Evolutionary conservation across 768 basidiomycete species (phyloP).

Genomic region (Cystofilobasidium capitatum): DNA sequence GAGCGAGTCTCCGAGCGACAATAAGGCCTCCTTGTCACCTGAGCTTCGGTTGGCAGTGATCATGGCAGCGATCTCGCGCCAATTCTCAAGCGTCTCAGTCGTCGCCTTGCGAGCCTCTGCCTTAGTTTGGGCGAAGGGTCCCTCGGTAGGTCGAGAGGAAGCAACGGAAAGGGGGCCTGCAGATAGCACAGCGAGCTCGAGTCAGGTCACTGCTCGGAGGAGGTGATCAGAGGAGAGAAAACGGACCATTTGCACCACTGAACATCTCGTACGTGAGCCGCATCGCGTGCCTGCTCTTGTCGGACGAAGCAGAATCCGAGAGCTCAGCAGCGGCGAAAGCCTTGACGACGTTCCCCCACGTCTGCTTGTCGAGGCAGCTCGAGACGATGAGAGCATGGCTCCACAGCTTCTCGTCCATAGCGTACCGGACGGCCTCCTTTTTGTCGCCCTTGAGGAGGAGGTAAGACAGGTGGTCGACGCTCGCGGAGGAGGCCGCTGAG

Average conservation of each 20-base stretch:
- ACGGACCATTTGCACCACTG: constrained; percentile 13
- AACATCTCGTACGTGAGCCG: constrained; percentile 27
- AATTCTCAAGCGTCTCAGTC: constrained; percentile 56
- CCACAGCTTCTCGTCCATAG: constrained; percentile 82
- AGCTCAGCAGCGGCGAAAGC: constrained; percentile 78
- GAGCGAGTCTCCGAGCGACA: constrained; percentile 77
- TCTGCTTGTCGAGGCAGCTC: constrained; percentile 81
- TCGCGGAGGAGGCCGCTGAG: constrained; percentile 49
- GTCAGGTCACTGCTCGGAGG: not conserved
- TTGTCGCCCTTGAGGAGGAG: constrained; percentile 76
- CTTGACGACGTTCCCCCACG: constrained; percentile 81
- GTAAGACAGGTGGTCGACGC: constrained; percentile 66
- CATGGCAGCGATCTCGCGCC: constrained; percentile 79
- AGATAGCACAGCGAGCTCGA: not conserved
- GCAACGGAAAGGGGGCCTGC: constrained; percentile 36
- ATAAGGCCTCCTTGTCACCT: constrained; percentile 65
- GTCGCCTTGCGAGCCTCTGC: constrained; percentile 49
- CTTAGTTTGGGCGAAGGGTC: constrained; percentile 52
- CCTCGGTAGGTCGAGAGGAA: constrained; percentile 36
- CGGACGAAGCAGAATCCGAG: not conserved
- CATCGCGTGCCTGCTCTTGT: constrained; percentile 13
- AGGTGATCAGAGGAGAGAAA: not conserved
- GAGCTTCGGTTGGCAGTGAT: constrained; percentile 56
- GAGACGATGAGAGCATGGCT: constrained; percentile 92
- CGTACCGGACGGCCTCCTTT: constrained; percentile 74